Evolutionary conservation across 1,139 yeast genomes (phyloP).

Genomic region (Pichia sp.): DNA sequence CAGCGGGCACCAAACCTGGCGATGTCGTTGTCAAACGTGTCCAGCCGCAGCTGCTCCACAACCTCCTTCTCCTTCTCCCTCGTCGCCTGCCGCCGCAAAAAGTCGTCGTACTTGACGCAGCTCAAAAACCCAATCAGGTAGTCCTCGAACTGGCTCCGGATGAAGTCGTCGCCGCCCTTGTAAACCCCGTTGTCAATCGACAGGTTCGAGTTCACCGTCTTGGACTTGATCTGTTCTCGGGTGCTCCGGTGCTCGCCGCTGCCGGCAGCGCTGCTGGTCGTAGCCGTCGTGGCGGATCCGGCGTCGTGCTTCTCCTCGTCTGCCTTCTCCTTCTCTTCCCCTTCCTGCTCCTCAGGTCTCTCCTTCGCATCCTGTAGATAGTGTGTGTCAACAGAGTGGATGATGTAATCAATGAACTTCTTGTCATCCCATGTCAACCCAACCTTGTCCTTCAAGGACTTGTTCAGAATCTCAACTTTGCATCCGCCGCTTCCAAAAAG

Average conservation of each 20-base stretch:
- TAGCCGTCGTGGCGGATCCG: too few relatives aligned
- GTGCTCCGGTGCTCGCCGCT: not conserved
- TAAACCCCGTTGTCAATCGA: conserved; percentile 45
- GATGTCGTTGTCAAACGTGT: conserved; percentile 38
- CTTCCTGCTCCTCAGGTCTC: conserved; percentile 20
- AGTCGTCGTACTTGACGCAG: conserved; percentile 64
- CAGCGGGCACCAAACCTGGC: conserved; percentile 52
- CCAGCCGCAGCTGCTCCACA: conserved; percentile 15
- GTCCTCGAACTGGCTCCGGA: conserved; percentile 85
- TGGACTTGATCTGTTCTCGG: conserved; percentile 16
- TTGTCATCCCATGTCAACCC: conserved; percentile 63
- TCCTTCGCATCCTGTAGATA: conserved; percentile 10
- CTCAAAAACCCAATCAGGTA: conserved; percentile 74
- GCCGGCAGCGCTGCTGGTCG: not conserved
- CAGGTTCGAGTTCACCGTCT: conserved; percentile 42
- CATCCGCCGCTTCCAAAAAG: conserved; percentile 21
- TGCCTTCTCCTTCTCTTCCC: not conserved
- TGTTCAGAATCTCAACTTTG: conserved; percentile 43
- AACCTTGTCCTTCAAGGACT: conserved; percentile 40
- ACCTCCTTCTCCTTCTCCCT: conserved; percentile 25
- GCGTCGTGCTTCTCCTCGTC: conserved; percentile 21
- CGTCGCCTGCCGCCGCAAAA: conserved; percentile 37
- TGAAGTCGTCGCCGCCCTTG: conserved; percentile 84
- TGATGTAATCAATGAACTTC: conserved; percentile 58
- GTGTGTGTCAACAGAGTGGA: conserved; percentile 38